These are phyloP conservation scores for Xylariaceae sp. DNA, from an alignment of 2,329 filamentous ascomycete species.

Conservation along the genomic window DNA sequence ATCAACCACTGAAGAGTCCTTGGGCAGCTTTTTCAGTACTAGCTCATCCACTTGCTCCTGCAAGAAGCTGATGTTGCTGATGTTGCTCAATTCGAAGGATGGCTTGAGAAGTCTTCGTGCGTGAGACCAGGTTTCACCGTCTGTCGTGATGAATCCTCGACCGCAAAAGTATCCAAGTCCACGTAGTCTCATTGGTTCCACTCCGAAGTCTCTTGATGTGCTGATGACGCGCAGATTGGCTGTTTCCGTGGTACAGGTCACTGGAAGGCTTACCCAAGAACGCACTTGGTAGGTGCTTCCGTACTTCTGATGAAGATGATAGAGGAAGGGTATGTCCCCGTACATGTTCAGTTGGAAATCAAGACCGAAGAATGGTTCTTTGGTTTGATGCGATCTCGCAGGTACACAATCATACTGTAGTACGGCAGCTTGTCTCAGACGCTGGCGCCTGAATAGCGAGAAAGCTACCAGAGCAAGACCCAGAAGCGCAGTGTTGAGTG, in stretches of 20 bases:
- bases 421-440: neutral
- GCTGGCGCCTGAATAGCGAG: conserved; percentile 2
- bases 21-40: conserved; percentile 2
- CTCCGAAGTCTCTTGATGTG: conserved; percentile 6
- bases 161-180: conserved; percentile 6
- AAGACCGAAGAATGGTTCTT: conserved; percentile 4
- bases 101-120: conserved; percentile 6
- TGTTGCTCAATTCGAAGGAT: conserved; percentile 5
- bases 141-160: conserved; percentile 6
- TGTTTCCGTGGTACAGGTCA: conserved; percentile 1
- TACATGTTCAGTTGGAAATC: conserved; percentile 7
- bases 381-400: conserved; percentile 3
- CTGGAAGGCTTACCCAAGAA: conserved; percentile 1
- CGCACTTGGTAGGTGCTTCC: conserved; percentile 3
- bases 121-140: conserved; percentile 6
- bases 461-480: conserved; percentile 2
- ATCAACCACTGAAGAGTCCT: conserved; percentile 5
- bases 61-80: conserved; percentile 1
- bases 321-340: conserved; percentile 1
- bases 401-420: conserved; percentile 3
- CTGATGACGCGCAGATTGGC: conserved; percentile 4
- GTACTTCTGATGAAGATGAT: conserved; percentile 2
- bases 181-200: conserved; percentile 5
- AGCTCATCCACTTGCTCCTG: conserved; percentile 1
- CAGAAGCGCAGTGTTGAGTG: conserved; percentile 1